These are phyloP conservation scores for Cicer chorassanicum DNA, from an alignment of 306 rosid genomes.

Conservation along the genomic window DNA sequence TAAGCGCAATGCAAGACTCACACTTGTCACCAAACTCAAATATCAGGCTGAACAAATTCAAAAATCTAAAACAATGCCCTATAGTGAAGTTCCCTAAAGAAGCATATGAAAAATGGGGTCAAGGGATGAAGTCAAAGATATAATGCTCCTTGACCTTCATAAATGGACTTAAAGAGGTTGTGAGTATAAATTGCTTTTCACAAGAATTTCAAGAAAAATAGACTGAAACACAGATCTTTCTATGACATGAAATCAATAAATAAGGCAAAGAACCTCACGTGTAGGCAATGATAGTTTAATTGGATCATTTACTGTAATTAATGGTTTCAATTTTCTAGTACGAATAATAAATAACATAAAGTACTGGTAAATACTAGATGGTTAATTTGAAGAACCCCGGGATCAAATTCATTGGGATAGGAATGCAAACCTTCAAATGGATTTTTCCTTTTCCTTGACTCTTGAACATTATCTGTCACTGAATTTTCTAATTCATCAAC, in stretches of 20 bases:
- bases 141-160: background rate
- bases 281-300: background rate
- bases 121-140: slow-evolving; percentile 31
- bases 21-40: slow-evolving; percentile 12
- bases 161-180: slow-evolving; percentile 5
- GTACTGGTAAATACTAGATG: background rate
- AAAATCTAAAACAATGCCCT: background rate
- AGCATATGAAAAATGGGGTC: slow-evolving; percentile 6
- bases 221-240: slow-evolving; percentile 8
- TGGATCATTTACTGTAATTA: background rate
- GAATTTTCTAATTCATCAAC: slow-evolving; percentile 52
- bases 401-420: slow-evolving; percentile 31
- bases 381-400: background rate
- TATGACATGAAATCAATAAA: slow-evolving; percentile 11
- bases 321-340: slow-evolving; percentile 7
- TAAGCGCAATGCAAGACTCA: slow-evolving; percentile 10
- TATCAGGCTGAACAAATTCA: slow-evolving; percentile 22
- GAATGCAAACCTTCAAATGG: slow-evolving; percentile 61
- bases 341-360: slow-evolving; percentile 3
- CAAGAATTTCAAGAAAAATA: slow-evolving; percentile 17
- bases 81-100: slow-evolving; percentile 16
- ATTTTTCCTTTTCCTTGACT: slow-evolving; percentile 71
- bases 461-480: slow-evolving; percentile 40
- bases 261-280: slow-evolving; percentile 29
- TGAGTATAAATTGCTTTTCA: background rate